Evolutionary conservation across 768 basidiomycete species (phyloP).

Genomic region (Podaxis rugospora): DNA sequence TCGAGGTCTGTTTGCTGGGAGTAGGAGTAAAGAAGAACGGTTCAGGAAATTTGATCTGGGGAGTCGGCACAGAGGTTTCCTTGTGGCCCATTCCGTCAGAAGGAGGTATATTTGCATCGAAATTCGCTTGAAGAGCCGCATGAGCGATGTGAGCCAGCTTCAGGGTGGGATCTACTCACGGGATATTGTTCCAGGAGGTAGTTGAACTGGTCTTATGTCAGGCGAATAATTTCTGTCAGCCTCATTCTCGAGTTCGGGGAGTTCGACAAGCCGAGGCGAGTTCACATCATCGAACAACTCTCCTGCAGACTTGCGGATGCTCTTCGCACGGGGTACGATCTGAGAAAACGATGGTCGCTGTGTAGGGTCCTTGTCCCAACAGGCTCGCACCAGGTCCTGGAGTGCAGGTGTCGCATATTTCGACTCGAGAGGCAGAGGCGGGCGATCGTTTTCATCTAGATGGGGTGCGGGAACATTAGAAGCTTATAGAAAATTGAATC

Average conservation of each 20-base stretch:
- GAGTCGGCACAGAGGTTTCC: conserved; percentile 29
- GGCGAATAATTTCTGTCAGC: conserved; percentile 22
- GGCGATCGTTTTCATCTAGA: conserved; percentile 48
- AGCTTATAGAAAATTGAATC: conserved; percentile 4
- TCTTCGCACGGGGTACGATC: conserved; percentile 42
- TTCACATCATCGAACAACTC: conserved; percentile 22
- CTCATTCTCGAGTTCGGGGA: conserved; percentile 2
- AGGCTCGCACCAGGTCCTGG: conserved; percentile 38
- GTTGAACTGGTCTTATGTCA: conserved; percentile 31
- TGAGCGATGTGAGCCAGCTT: background rate
- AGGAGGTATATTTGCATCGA: background rate
- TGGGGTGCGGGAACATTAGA: conserved; percentile 6
- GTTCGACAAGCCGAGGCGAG: conserved; percentile 11
- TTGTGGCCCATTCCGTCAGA: conserved; percentile 12
- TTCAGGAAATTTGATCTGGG: conserved; percentile 28
- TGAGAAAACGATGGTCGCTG: conserved; percentile 49
- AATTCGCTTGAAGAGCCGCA: background rate
- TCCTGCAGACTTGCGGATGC: conserved; percentile 29
- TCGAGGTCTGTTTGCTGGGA: conserved; percentile 26
- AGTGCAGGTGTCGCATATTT: conserved; percentile 31
- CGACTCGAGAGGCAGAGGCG: conserved; percentile 38
- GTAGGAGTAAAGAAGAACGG: conserved; percentile 28
- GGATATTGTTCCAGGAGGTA: conserved; percentile 9
- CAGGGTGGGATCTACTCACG: background rate
- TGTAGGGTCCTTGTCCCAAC: conserved; percentile 52